Conservation (phyloP, 768 basidiomycete genomes). For the Lactarius sp. region DNA sequence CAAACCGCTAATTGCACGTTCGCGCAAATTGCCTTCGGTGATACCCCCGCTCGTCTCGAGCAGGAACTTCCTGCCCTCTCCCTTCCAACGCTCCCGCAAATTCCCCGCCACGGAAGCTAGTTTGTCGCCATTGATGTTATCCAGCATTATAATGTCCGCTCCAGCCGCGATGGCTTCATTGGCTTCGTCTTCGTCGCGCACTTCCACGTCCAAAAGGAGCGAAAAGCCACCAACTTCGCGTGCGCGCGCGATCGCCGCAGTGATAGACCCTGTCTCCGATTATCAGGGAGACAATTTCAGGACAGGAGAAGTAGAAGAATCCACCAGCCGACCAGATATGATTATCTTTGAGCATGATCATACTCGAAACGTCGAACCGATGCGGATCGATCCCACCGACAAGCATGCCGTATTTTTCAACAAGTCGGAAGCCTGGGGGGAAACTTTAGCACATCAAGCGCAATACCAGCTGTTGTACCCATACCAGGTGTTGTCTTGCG, state of each 20-base stretch:
- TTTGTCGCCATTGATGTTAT: slow-evolving; percentile 81
- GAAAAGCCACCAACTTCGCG: slow-evolving; percentile 89
- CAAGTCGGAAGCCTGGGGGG: slow-evolving; percentile 81
- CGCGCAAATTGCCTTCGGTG: slow-evolving; percentile 79
- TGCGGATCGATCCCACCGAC: slow-evolving; percentile 96
- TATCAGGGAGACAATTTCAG: background rate
- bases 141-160: slow-evolving; percentile 92
- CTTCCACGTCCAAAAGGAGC: slow-evolving; percentile 90
- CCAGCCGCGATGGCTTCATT: slow-evolving; percentile 97
- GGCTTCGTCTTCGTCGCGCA: slow-evolving; percentile 81
- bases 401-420: slow-evolving; percentile 98
- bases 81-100: slow-evolving; percentile 75
- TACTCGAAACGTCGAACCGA: slow-evolving; percentile 93
- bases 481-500: slow-evolving; percentile 92
- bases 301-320: slow-evolving; percentile 18
- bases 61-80: slow-evolving; percentile 68
- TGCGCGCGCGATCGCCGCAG: slow-evolving; percentile 79
- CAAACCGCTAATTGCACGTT: slow-evolving; percentile 78
- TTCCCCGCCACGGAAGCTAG: slow-evolving; percentile 61
- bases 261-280: slow-evolving; percentile 71
- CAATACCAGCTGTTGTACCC: background rate
- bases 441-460: background rate
- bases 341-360: slow-evolving; percentile 99
- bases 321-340: slow-evolving; percentile 95
- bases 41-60: slow-evolving; percentile 96